Percentiles rank a stretch among this genome's conserved stretches.
phyloP scores from a whole-genome alignment of 768 basidiomycete genomes.

The Rhizopogon vesiculosus region DNA sequence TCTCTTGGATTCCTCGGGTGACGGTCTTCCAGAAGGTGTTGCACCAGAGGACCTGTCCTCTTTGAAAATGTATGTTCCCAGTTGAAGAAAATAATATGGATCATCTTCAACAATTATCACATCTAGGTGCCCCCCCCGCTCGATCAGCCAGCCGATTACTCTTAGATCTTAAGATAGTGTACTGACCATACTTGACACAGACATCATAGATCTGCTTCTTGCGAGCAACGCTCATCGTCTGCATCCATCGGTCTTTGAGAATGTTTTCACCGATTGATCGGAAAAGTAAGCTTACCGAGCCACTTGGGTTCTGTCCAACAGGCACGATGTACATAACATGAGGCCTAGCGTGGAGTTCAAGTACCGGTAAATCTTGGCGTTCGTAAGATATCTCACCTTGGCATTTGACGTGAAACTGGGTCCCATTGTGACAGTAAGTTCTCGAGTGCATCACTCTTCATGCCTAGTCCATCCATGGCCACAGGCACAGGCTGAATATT shows the following conservation, averaged over 20 bases:
- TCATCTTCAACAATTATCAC: constrained; percentile 82
- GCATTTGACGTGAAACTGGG: constrained; percentile 46
- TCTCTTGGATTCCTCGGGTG: constrained; percentile 33
- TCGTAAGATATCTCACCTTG: constrained; percentile 37
- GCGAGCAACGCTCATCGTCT: constrained; percentile 58
- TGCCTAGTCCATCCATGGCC: constrained; percentile 66
- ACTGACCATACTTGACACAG: constrained; percentile 71
- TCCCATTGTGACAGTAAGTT: constrained; percentile 65
- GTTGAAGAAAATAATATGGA: constrained; percentile 76
- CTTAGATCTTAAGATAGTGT: background rate
- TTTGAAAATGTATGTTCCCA: constrained; percentile 49
- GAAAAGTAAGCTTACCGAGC: constrained; percentile 42
- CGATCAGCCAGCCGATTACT: background rate
- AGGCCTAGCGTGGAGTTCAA: constrained; percentile 38
- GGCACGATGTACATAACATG: constrained; percentile 74
- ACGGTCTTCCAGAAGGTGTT: constrained; percentile 9
- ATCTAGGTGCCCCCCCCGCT: constrained; percentile 32
- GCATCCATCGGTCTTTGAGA: constrained; percentile 1
- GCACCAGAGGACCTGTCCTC: constrained; percentile 19
- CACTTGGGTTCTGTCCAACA: constrained; percentile 83
- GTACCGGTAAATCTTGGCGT: background rate
- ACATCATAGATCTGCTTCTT: constrained; percentile 82
- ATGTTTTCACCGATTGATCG: background rate
- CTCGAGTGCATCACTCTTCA: constrained; percentile 59
- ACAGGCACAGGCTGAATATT: constrained; percentile 49